Conservation (phyloP, 305 asterid genomes). For the Rubia peregrina region DNA sequence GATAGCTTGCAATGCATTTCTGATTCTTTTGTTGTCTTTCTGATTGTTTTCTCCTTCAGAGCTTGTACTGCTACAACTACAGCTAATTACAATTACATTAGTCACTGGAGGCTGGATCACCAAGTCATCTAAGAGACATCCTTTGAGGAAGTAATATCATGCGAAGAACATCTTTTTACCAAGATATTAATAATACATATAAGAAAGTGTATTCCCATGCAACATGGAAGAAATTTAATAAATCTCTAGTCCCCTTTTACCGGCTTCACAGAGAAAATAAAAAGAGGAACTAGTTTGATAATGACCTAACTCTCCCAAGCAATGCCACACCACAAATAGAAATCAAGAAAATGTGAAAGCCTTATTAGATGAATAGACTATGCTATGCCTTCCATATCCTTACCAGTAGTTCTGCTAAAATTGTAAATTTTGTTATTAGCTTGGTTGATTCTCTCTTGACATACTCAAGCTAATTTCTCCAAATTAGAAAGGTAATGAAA, state of each 20-base stretch:
- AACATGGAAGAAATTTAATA: background rate
- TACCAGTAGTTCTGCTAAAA: background rate
- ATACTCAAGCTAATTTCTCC: background rate
- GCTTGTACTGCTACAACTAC: constrained; percentile 29
- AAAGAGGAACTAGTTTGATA: background rate
- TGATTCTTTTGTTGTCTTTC: constrained; percentile 35
- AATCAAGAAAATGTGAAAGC: background rate
- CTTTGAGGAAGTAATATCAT: constrained; percentile 46
- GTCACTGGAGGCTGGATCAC: constrained; percentile 65
- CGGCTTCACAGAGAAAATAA: background rate
- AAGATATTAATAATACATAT: constrained; percentile 23
- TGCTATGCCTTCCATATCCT: background rate
- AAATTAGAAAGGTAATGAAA: background rate
- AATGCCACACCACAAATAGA: background rate
- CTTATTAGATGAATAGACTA: background rate
- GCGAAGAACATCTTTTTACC: constrained; percentile 54
- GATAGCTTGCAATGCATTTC: constrained; percentile 36
- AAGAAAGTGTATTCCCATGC: constrained; percentile 1
- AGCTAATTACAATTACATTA: constrained; percentile 78
- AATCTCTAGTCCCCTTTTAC: background rate
- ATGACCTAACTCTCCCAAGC: background rate
- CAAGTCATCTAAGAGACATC: constrained; percentile 51
- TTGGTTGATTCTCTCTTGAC: background rate
- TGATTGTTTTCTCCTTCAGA: constrained; percentile 35
- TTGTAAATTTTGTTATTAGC: background rate